Percentiles rank a stretch among this genome's conserved stretches.
phyloP scores from a whole-genome alignment of 1,139 yeast species.

The Sugiyamaella grinbergsii region DNA sequence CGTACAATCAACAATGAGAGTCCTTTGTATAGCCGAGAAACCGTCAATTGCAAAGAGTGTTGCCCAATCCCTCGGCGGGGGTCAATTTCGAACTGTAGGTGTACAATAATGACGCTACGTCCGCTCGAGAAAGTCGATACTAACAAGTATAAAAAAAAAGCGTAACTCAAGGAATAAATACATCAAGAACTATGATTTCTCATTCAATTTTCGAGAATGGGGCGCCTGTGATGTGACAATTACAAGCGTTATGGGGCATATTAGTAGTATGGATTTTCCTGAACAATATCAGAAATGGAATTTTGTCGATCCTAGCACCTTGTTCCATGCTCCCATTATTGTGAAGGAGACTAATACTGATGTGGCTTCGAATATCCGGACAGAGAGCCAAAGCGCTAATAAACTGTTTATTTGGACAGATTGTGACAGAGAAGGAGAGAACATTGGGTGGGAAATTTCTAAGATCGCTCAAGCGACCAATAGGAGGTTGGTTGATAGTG shows the following conservation, averaged over 20 bases:
- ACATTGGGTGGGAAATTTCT: conserved; percentile 84
- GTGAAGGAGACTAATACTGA: conserved; percentile 35
- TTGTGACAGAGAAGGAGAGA: conserved; percentile 98
- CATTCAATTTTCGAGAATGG: conserved; percentile 58
- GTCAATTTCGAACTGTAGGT: conserved; percentile 46
- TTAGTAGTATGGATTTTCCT: conserved; percentile 67
- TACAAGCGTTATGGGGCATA: conserved; percentile 91
- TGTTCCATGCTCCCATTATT: conserved; percentile 71
- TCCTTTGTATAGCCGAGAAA: conserved; percentile 96
- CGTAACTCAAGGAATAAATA: conserved; percentile 54
- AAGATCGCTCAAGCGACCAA: conserved; percentile 67
- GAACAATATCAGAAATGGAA: conserved; percentile 64
- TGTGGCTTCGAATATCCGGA: conserved; percentile 68
- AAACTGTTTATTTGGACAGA: conserved; percentile 95
- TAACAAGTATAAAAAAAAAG: too few relatives aligned
- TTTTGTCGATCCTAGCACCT: conserved; percentile 60
- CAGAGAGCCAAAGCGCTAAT: conserved; percentile 63
- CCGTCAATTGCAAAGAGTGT: conserved; percentile 93
- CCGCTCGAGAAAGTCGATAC: too few relatives aligned
- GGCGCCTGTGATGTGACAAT: conserved; percentile 81
- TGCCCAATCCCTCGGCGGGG: conserved; percentile 74
- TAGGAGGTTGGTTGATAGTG: conserved; percentile 48
- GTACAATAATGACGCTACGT: too few relatives aligned
- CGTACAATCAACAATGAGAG: conserved; percentile 51
- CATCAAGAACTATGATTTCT: conserved; percentile 80